These are phyloP conservation scores for Russula brevipes DNA, from an alignment of 768 basidiomycete species.

Conservation along the genomic window DNA sequence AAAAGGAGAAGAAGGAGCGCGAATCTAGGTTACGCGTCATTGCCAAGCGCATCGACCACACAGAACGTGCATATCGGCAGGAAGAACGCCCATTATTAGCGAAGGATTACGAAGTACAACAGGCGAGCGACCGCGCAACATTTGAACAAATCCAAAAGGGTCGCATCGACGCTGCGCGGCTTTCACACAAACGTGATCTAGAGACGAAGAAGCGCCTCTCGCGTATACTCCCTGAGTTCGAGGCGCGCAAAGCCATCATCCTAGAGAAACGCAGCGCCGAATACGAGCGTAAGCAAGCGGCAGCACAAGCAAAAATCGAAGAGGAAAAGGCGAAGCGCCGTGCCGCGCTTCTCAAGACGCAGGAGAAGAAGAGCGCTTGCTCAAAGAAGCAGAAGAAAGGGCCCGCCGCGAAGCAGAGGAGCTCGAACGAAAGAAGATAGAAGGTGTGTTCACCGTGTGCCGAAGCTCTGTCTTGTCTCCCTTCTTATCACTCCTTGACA, in stretches of 20 bases:
- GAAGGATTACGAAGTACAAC: constrained; percentile 83
- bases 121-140: constrained; percentile 64
- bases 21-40: constrained; percentile 76
- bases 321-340: constrained; percentile 78
- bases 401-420: constrained; percentile 34
- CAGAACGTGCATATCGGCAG: constrained; percentile 91
- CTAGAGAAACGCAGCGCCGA: constrained; percentile 58
- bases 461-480: not conserved
- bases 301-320: constrained; percentile 63
- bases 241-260: constrained; percentile 46
- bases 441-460: constrained; percentile 40
- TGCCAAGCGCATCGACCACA: constrained; percentile 87
- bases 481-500: constrained; percentile 16
- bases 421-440: constrained; percentile 44
- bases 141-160: constrained; percentile 58
- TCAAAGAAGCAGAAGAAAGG: constrained; percentile 39
- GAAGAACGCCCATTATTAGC: constrained; percentile 83
- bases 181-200: constrained; percentile 60
- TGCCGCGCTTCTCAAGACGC: constrained; percentile 48
- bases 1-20: constrained; percentile 92
- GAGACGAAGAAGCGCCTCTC: constrained; percentile 69
- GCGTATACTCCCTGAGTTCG: constrained; percentile 70
- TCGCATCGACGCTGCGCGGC: constrained; percentile 50
- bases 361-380: constrained; percentile 53
- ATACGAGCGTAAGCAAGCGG: constrained; percentile 52